These are phyloP conservation scores for Kalmusia sp. DNA, from an alignment of 2,329 filamentous ascomycete genomes.

Conservation along the genomic window DNA sequence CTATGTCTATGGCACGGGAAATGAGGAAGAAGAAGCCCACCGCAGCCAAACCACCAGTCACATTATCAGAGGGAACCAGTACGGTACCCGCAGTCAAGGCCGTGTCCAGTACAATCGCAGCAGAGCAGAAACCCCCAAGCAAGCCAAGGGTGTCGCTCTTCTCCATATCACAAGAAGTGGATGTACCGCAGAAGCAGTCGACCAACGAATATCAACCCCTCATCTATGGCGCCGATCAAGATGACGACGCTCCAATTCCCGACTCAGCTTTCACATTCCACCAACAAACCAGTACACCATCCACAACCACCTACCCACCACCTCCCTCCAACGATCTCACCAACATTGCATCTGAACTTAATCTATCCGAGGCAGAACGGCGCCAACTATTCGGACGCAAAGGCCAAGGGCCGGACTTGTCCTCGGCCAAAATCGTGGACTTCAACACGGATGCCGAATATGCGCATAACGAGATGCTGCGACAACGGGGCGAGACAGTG, in stretches of 20 bases:
- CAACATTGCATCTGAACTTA: conserved; percentile 76
- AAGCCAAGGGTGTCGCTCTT: conserved; percentile 75
- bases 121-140: conserved; percentile 32
- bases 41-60: conserved; percentile 13
- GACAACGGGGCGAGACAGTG: conserved; percentile 71
- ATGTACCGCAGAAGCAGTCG: conserved; percentile 25
- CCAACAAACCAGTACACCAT: conserved; percentile 9
- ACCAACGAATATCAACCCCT: conserved; percentile 48
- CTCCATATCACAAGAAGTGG: conserved; percentile 61
- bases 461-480: conserved; percentile 78
- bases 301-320: conserved; percentile 14
- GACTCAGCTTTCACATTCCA: conserved; percentile 21
- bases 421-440: conserved; percentile 74
- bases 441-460: conserved; percentile 94
- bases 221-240: conserved; percentile 35
- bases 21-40: conserved; percentile 62
- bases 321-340: conserved; percentile 64
- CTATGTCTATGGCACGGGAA: conserved; percentile 82
- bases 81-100: conserved; percentile 14
- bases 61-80: conserved; percentile 5
- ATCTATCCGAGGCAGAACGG: conserved; percentile 76
- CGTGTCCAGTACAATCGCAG: conserved; percentile 11
- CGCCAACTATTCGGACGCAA: conserved; percentile 85
- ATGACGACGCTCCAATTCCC: conserved; percentile 24
- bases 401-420: conserved; percentile 52